Conservation (phyloP, 2,329 filamentous ascomycete species). For the Trichothecium roseum region DNA sequence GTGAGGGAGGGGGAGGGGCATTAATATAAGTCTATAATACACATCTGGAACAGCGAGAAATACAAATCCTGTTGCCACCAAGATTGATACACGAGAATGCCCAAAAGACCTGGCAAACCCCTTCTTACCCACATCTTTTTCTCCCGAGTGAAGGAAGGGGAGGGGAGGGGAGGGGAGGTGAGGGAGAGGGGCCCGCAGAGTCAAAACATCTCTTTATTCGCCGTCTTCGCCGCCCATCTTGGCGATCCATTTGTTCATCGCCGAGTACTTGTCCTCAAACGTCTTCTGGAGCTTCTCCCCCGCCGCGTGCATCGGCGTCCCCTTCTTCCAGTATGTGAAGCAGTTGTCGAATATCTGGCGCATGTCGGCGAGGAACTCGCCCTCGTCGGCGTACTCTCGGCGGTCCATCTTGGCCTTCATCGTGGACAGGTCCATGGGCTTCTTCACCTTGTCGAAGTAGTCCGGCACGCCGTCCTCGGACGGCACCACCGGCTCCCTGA, state of each 20-base stretch:
- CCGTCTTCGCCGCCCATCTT: slow-evolving; percentile 35
- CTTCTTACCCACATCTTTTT: too few relatives aligned
- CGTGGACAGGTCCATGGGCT: slow-evolving; percentile 51
- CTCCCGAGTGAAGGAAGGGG: too few relatives aligned
- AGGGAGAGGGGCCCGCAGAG: not conserved
- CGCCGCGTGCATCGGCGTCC: slow-evolving; percentile 42
- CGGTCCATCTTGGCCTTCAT: slow-evolving; percentile 51
- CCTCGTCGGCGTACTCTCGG: slow-evolving; percentile 37
- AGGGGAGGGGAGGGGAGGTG: too few relatives aligned
- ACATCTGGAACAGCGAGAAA: too few relatives aligned
- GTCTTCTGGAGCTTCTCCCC: slow-evolving; percentile 48
- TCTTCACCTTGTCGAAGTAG: slow-evolving; percentile 49
- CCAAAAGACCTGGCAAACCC: too few relatives aligned
- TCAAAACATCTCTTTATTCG: slow-evolving; percentile 8
- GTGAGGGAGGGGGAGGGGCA: too few relatives aligned
- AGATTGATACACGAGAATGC: too few relatives aligned
- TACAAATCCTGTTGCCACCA: too few relatives aligned
- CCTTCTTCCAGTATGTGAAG: slow-evolving; percentile 51
- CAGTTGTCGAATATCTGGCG: slow-evolving; percentile 54
- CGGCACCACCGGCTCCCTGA: slow-evolving; percentile 49
- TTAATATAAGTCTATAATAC: too few relatives aligned
- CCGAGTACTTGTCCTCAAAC: slow-evolving; percentile 47
- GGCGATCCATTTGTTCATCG: slow-evolving; percentile 49
- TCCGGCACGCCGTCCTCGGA: slow-evolving; percentile 47
- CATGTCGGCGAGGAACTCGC: slow-evolving; percentile 47